Evolutionary conservation across 768 basidiomycete genomes (phyloP), one percentile per base, ranked within the genome.

Genomic region (Phlebiopsis flavidoalba): DNA sequence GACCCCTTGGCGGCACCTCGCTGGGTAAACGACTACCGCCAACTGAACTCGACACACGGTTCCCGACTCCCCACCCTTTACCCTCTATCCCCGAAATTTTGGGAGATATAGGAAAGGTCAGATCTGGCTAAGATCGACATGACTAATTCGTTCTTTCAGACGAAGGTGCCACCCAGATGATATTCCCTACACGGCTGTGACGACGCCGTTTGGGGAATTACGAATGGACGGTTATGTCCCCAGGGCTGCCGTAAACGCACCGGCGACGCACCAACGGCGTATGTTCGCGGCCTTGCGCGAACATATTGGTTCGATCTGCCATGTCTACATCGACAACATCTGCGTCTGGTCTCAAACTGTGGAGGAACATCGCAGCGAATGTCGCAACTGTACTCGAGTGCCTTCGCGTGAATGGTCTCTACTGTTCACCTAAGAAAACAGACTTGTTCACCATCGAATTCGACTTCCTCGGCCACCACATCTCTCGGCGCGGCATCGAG

Each of bases 321-420:
- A 66, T 0, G 74, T 81, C 54, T 79, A 82, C 63, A 66, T 80
- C 49, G 77, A 79, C 59, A 70, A 79, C 53, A 75, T 79, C 14
- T 49, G 64, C 10, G 55, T 66, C 4, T 58, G 70, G 65, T 73
- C 75, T 1, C 57, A 70, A 0, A 64, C 59, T 51, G 8, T 66
- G 0, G 63, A 67, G 2, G 43, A 70, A 40, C 74, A 74, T 36
- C 33, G 60, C 0, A n/a, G 0, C 57, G 36, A 36, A 66, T 6
- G 65, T 68, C 0, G 31, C 49, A 0, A 40, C 61, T 24, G 67
- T 75, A 1, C 60, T 76, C 3, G 50, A 65, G 22, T 53, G 57
- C 0, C 61, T 75, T 1, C 37, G 48, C n/a, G 59, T 74, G 1
- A 63, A 72, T 47, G 47, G 73, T 14, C 67, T 78, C 0, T 77